A percentile compares a stretch with the other conserved stretches of the same genome.
Evolutionary conservation across 129 eudicot genomes (phyloP).

Genomic region (Flaveria brownii): DNA sequence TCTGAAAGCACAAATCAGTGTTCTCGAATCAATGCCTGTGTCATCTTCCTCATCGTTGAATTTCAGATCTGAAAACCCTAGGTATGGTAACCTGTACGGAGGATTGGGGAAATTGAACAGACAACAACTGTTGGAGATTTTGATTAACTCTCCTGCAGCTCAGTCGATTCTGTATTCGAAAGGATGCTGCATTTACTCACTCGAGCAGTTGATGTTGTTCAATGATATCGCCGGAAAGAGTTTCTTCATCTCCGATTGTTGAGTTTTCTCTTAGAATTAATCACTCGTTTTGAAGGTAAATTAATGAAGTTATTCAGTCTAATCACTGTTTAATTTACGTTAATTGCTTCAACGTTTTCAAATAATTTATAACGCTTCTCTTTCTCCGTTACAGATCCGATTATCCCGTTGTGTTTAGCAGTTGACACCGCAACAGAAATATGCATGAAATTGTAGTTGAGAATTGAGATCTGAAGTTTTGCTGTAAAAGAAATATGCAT

Average conservation of each 20-base stretch:
- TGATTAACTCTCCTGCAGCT: constrained; percentile 60
- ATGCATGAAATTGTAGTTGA: neutral
- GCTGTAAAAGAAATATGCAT: too few relatives aligned
- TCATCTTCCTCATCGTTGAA: neutral
- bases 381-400: constrained; percentile 7
- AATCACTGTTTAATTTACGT: neutral
- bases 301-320: neutral
- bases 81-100: constrained; percentile 9
- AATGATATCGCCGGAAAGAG: constrained; percentile 34
- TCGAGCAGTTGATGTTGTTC: constrained; percentile 47
- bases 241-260: constrained; percentile 19
- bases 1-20: constrained; percentile 58
- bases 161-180: constrained; percentile 47
- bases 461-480: too few relatives aligned
- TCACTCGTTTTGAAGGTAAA: constrained; percentile 24
- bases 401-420: constrained; percentile 1
- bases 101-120: constrained; percentile 49
- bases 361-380: neutral
- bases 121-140: constrained; percentile 59
- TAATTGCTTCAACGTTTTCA: neutral
- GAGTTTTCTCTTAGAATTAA: constrained; percentile 9
- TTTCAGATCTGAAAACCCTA: constrained; percentile 22
- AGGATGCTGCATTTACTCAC: constrained; percentile 54
- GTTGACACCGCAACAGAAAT: neutral
- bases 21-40: constrained; percentile 56